A percentile compares a stretch with the other conserved stretches of the same genome.
phyloP scores from a whole-genome alignment of 1,139 yeast genomes.

The Spathaspora sp. region DNA sequence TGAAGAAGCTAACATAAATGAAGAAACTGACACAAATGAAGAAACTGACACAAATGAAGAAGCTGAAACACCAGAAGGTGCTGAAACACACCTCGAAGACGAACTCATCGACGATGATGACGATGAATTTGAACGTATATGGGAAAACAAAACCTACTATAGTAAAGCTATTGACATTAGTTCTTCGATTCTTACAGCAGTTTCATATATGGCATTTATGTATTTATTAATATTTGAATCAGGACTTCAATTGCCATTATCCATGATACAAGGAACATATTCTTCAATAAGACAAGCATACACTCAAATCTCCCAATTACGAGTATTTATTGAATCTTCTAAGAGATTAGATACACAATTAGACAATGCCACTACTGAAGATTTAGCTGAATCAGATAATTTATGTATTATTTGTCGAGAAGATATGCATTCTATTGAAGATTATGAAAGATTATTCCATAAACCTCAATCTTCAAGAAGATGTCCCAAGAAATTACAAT shows the following conservation, averaged over 20 bases:
- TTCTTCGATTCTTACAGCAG: constrained; percentile 42
- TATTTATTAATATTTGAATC: constrained; percentile 47
- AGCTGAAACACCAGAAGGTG: constrained; percentile 46
- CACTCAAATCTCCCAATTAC: constrained; percentile 51
- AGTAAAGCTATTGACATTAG: constrained; percentile 58
- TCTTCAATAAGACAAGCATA: constrained; percentile 50
- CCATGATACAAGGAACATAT: constrained; percentile 67
- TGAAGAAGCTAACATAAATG: constrained; percentile 48
- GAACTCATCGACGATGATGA: constrained; percentile 33
- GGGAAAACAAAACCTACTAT: constrained; percentile 73
- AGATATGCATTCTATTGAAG: constrained; percentile 57
- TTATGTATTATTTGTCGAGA: constrained; percentile 85
- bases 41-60: too few relatives aligned
- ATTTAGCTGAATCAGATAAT: constrained; percentile 57
- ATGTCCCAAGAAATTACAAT: constrained; percentile 71
- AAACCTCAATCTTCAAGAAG: constrained; percentile 39
- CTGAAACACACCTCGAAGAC: constrained; percentile 51
- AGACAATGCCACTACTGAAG: constrained; percentile 58
- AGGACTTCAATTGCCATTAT: constrained; percentile 61
- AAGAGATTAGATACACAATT: constrained; percentile 65
- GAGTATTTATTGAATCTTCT: constrained; percentile 59
- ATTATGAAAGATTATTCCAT: constrained; percentile 22
- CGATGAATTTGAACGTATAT: constrained; percentile 55
- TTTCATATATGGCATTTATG: constrained; percentile 32
- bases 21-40: too few relatives aligned